A percentile compares a stretch with the other conserved stretches of the same genome.
These are phyloP conservation scores for Talaromyces sp. DNA, from an alignment of 2,329 filamentous ascomycete genomes.

Conservation along the genomic window DNA sequence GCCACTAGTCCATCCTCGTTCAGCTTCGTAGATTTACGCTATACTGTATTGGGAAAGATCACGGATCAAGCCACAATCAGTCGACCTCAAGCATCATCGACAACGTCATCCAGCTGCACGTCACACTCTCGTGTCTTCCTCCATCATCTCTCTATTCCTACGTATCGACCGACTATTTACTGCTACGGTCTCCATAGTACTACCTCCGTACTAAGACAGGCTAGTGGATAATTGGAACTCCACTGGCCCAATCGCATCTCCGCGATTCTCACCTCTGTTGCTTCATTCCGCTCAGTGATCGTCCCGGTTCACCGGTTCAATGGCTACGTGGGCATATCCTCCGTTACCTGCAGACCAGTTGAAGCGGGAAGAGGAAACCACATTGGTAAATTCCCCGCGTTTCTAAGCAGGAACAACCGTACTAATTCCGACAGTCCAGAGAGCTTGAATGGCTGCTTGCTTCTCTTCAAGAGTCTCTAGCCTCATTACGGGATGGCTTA, in stretches of 20 bases:
- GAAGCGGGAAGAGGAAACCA: slow-evolving; percentile 51
- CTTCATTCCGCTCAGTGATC: background rate
- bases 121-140: slow-evolving; percentile 6
- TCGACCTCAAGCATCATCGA: slow-evolving; percentile 5
- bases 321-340: slow-evolving; percentile 63
- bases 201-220: background rate
- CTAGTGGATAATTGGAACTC: background rate
- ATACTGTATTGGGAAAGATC: background rate
- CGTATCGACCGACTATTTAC: too few relatives aligned
- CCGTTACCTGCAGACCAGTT: slow-evolving; percentile 52
- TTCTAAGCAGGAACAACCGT: background rate
- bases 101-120: slow-evolving; percentile 14
- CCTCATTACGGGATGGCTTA: slow-evolving; percentile 65
- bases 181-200: background rate
- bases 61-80: background rate
- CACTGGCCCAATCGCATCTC: slow-evolving; percentile 2
- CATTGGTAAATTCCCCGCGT: slow-evolving; percentile 43
- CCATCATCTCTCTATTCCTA: background rate
- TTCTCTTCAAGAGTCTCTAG: slow-evolving; percentile 59
- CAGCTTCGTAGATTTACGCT: background rate
- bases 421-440: slow-evolving; percentile 40
- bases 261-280: background rate
- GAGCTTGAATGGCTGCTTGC: slow-evolving; percentile 64
- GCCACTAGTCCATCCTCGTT: background rate
- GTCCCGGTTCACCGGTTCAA: slow-evolving; percentile 27